Base-by-base conservation (phyloP, 306 rosid genomes). In the Corylus americana region DNA sequence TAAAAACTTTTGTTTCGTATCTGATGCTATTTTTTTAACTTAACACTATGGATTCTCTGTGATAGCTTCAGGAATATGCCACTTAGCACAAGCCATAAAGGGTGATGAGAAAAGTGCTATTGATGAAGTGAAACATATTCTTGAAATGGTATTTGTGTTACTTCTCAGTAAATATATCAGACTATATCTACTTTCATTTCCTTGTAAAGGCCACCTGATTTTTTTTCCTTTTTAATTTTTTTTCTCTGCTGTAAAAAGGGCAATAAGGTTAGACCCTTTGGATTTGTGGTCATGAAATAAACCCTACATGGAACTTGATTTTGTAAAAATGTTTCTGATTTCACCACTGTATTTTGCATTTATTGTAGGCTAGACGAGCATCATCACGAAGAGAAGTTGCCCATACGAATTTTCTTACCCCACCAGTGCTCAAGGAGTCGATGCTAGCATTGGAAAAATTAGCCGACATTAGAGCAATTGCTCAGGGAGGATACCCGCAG, bases 401-500 rank as follows among this genome's bases (percentile, higher is more conserved):
- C 67, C 98, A 92, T 67, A 84, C 98, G 7, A 87, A 92, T 85
- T 94, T 94, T 84, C 92, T 92, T 55, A 92, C 91, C 31, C 98
- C 98, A 77, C 97, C 98, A 25, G 94, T 91, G 86, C 29, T 90
- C 79, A 91, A 88, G 87, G 97, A 91, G 86, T 91, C 97, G 16
- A 86, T 94, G 93, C 87, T 80, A 75, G 84, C 92, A 63, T 68
- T 94, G 85, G 89, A 82, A 69, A 94, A 91, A 75, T 78, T 94
- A 79, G 91, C 97, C 18, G 93, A 90, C 17, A 78, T 92, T 79
- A 89, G 89, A 86, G 94, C 97, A 74, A 76, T 91, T 78, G 83
- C 89, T 74, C 98, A 94, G 83, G 98, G 98, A 85, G 98, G 97
- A 83, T 94, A 91, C 77, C 97, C 97, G 17, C 92, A 92, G 97